Percentiles rank a stretch among this genome's conserved stretches.
Evolutionary conservation across 768 basidiomycete genomes (phyloP).

Genomic region (Termitomyces bulborhizus): DNA sequence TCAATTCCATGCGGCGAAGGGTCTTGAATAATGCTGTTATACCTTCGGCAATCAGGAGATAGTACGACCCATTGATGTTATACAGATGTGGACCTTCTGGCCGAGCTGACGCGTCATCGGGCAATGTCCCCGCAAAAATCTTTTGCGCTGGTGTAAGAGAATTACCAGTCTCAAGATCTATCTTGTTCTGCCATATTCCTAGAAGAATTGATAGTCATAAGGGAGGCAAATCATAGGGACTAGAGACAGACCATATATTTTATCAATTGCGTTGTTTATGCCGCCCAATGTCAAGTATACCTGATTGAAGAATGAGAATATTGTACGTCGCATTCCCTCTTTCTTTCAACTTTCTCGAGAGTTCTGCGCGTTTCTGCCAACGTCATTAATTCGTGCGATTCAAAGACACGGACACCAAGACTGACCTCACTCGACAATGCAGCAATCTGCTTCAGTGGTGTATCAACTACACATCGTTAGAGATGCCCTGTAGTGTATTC

Average conservation of each 20-base stretch:
- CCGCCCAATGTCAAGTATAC: slow-evolving; percentile 33
- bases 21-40: background rate
- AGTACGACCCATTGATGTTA: slow-evolving; percentile 30
- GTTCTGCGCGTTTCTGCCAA: slow-evolving; percentile 54
- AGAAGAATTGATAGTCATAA: background rate
- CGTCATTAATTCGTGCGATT: slow-evolving; percentile 2
- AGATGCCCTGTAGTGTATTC: background rate
- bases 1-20: background rate
- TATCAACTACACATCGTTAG: slow-evolving; percentile 26
- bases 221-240: background rate
- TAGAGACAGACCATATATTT: slow-evolving; percentile 27
- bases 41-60: slow-evolving; percentile 36
- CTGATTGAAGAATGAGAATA: slow-evolving; percentile 7
- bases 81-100: slow-evolving; percentile 38
- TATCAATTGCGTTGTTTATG: slow-evolving; percentile 32
- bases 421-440: slow-evolving; percentile 54
- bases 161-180: slow-evolving; percentile 29
- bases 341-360: slow-evolving; percentile 60
- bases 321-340: slow-evolving; percentile 71
- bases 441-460: slow-evolving; percentile 45
- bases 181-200: slow-evolving; percentile 37
- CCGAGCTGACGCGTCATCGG: slow-evolving; percentile 26
- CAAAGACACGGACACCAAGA: background rate
- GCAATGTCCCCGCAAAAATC: slow-evolving; percentile 32
- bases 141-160: slow-evolving; percentile 28